A percentile compares a stretch with the other conserved stretches of the same genome.
phyloP scores from a whole-genome alignment of 1,284 basidiomycete genomes.

The Pseudozyma sp. region DNA sequence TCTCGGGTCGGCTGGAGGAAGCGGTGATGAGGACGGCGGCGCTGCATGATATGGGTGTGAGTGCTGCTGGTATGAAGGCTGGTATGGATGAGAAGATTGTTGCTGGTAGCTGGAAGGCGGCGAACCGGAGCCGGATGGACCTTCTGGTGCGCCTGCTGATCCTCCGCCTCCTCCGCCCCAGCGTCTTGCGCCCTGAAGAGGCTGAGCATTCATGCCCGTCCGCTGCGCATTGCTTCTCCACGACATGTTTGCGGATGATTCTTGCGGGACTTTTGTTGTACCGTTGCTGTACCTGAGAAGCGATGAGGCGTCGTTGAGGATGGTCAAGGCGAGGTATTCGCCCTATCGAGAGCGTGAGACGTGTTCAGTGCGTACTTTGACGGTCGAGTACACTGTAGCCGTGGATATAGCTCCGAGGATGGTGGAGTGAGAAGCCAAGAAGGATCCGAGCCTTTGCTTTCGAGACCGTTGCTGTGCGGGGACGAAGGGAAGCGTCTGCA shows the following conservation, averaged over 20 bases:
- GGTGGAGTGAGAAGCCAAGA: no score
- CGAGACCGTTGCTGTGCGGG: no score
- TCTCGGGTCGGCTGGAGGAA: conserved; percentile 23
- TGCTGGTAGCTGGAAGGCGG: conserved; percentile 16
- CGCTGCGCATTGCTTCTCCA: conserved; percentile 65
- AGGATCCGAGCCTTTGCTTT: no score
- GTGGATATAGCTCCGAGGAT: no score
- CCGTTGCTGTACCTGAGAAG: neutral
- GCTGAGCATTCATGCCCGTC: conserved; percentile 67
- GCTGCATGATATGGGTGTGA: conserved; percentile 18
- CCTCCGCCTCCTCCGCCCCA: conserved; percentile 55
- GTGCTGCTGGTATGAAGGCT: conserved; percentile 20
- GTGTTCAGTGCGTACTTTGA: no score
- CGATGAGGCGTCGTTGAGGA: no score
- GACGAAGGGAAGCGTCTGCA: no score
- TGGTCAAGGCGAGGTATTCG: no score
- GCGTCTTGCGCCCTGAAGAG: conserved; percentile 56
- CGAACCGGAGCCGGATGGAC: conserved; percentile 14
- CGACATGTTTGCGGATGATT: conserved; percentile 47
- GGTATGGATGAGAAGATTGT: conserved; percentile 7
- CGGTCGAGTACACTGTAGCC: no score
- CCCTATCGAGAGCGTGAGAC: no score
- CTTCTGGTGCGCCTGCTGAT: conserved; percentile 17
- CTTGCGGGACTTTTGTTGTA: neutral
- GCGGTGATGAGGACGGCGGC: conserved; percentile 22